phyloP scores from a whole-genome alignment of 176 grass and related monocot species.

The Eremochloa ophiuroides region DNA sequence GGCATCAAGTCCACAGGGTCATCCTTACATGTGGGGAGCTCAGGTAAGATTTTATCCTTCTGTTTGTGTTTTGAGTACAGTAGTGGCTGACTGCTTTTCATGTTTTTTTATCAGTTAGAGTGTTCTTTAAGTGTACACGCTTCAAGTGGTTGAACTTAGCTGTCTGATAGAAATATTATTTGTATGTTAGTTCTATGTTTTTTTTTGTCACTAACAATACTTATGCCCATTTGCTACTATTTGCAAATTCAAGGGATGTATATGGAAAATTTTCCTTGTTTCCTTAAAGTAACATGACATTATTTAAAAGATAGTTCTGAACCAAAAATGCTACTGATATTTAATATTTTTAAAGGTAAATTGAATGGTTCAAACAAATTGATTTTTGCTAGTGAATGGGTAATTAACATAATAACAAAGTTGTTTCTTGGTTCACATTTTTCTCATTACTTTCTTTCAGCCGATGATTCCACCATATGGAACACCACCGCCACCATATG shows the following conservation, averaged over 20 bases:
- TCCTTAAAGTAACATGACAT: background rate
- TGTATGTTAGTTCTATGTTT: background rate
- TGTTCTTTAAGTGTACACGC: background rate
- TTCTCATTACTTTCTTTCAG: constrained; percentile 43
- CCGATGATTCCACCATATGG: constrained; percentile 88
- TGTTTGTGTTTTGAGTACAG: background rate
- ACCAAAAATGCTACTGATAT: background rate
- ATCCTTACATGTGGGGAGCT: constrained; percentile 98
- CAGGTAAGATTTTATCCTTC: constrained; percentile 45
- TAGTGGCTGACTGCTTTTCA: background rate
- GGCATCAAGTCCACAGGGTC: constrained; percentile 71
- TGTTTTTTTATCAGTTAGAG: background rate
- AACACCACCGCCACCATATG: constrained; percentile 60
- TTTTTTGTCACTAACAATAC: background rate
- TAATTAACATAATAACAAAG: background rate
- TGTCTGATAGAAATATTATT: constrained; percentile 3
- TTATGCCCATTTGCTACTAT: background rate
- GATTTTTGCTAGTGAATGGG: background rate
- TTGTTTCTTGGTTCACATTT: background rate
- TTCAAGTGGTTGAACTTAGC: background rate
- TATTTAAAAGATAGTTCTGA: background rate
- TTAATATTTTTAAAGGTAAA: constrained; percentile 13
- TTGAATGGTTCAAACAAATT: constrained; percentile 6
- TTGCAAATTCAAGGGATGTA: background rate
- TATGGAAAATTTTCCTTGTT: background rate